These are phyloP conservation scores for Fraxinus nigra DNA, from an alignment of 305 asterid genomes.

Conservation along the genomic window DNA sequence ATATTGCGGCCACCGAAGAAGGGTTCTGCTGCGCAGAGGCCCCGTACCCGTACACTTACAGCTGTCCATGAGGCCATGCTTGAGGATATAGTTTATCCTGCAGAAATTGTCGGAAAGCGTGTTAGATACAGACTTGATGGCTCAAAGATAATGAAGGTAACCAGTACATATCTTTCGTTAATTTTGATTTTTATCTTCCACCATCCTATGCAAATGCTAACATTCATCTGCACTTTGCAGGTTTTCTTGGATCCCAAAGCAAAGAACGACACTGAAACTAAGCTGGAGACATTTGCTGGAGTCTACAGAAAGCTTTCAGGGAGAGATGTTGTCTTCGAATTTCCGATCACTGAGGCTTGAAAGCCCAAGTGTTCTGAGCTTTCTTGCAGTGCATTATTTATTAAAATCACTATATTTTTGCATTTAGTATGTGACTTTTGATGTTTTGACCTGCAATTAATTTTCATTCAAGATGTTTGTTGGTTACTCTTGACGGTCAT, in stretches of 20 bases:
- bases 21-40: slow-evolving; percentile 40
- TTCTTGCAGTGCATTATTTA: not conserved
- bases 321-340: slow-evolving; percentile 34
- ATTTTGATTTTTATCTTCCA: not conserved
- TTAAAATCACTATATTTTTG: not conserved
- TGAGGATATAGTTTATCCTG: slow-evolving; percentile 41
- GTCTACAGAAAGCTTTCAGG: slow-evolving; percentile 38
- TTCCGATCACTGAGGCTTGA: slow-evolving; percentile 24
- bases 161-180: not conserved
- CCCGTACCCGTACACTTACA: slow-evolving; percentile 39
- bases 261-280: slow-evolving; percentile 31
- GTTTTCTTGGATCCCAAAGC: slow-evolving; percentile 36
- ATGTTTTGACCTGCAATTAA: not conserved
- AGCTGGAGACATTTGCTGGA: slow-evolving; percentile 31
- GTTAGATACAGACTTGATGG: slow-evolving; percentile 37
- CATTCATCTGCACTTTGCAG: slow-evolving; percentile 1
- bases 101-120: slow-evolving; percentile 42
- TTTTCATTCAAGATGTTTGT: not conserved
- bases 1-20: slow-evolving; percentile 36
- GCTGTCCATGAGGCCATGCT: slow-evolving; percentile 42
- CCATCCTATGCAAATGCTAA: not conserved
- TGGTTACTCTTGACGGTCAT: not conserved
- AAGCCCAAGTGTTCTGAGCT: not conserved
- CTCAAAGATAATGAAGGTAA: slow-evolving; percentile 38
- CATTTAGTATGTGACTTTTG: not conserved